Base-by-base conservation (phyloP, 31 red algal species). In the Asparagopsis taxiformis region DNA sequence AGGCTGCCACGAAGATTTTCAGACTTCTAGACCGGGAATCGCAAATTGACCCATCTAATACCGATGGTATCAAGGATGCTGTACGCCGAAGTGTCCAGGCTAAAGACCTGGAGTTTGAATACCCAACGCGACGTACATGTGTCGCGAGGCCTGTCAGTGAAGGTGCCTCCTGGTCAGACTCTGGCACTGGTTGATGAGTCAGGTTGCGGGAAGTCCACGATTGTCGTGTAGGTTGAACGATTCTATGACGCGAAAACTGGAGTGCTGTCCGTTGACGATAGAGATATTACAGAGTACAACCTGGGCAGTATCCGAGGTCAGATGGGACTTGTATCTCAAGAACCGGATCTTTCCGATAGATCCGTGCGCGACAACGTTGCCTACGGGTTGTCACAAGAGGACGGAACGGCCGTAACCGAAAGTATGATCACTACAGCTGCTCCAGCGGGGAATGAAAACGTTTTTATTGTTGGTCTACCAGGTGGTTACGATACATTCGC, bases 311-410 rank as follows among this genome's bases (percentile, higher is more conserved):
- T 94, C 15, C 82, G 91, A 16, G 37, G 46, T 2, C 77, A 85
- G 32, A 88, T 99, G n/a, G 91, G 79, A 4, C 36, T 93, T 29
- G 97, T 99, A 9, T 85, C 91, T 23, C 97, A 99, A 62, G 92
- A 94, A 41, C 91, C 88, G 32, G 83, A 79, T 26, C 76, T 99
- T 17, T 95, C 93, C 43, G 72, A 84, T 31, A 41, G 51, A 16
- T 68, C 82, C 19, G 87, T 95, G 4, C 84, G 81, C 20, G 97
- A 99, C n/a, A n/a, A n/a, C n/a, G n/a, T n/a, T n/a, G n/a, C n/a
- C n/a, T n/a, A n/a, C n/a, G n/a, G n/a, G n/a, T n/a, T n/a, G n/a
- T n/a, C n/a, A n/a, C n/a, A n/a, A n/a, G n/a, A n/a, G n/a, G n/a
- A n/a, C n/a, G n/a, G n/a, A n/a, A n/a, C n/a, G n/a, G n/a, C n/a